Percentiles rank a stretch among this genome's conserved stretches.
These are phyloP conservation scores for Durio zibethinus DNA, from an alignment of 345 rosid genomes.

Conservation along the genomic window DNA sequence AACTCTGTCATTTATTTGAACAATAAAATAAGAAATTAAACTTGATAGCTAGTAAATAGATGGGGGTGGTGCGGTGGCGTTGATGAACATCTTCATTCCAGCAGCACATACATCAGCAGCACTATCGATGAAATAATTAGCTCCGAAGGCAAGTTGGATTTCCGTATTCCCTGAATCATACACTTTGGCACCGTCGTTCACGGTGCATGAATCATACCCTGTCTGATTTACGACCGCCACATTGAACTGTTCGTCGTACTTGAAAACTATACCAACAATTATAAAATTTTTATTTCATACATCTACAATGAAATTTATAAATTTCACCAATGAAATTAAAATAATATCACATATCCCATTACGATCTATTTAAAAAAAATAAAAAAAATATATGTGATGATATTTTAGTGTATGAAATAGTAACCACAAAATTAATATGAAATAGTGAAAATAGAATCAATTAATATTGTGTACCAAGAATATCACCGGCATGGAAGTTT, in stretches of 20 bases:
- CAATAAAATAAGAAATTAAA: too few relatives aligned
- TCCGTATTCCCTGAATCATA: background rate
- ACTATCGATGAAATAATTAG: background rate
- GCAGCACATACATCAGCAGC: background rate
- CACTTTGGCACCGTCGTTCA: background rate
- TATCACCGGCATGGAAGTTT: background rate
- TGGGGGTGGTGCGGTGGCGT: background rate
- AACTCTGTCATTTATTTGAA: too few relatives aligned
- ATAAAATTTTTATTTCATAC: background rate
- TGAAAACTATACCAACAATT: background rate
- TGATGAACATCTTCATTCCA: conserved; percentile 6
- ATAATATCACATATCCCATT: too few relatives aligned
- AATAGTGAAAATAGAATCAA: too few relatives aligned
- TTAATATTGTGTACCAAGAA: background rate
- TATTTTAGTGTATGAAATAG: too few relatives aligned
- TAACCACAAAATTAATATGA: too few relatives aligned
- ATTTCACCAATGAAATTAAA: too few relatives aligned
- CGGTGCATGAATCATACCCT: background rate
- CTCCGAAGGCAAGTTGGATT: background rate
- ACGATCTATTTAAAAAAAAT: too few relatives aligned
- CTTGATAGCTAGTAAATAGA: too few relatives aligned
- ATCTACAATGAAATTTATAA: too few relatives aligned
- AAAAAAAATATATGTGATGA: too few relatives aligned
- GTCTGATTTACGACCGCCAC: background rate
- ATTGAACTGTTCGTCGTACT: background rate